Conservation (phyloP, 768 basidiomycete genomes). For the Mycena metata region DNA sequence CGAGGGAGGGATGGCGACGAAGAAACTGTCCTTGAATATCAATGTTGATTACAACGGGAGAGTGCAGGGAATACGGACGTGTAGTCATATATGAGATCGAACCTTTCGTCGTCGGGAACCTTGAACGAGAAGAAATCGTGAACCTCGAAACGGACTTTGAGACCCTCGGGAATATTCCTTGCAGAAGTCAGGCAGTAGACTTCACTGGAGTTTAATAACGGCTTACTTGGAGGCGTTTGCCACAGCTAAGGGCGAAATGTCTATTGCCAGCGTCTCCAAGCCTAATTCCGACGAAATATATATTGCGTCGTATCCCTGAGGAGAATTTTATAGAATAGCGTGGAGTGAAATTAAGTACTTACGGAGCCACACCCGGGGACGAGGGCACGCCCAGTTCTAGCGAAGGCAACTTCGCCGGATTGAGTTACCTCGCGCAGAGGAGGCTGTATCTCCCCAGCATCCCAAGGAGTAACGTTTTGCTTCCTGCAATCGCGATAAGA, state of each 20-base stretch:
- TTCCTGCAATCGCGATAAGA: background rate
- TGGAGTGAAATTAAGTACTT: conserved; percentile 21
- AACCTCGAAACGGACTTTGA: conserved; percentile 55
- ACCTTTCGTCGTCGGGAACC: conserved; percentile 53
- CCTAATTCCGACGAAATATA: conserved; percentile 65
- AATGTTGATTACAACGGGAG: background rate
- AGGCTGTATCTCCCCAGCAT: conserved; percentile 66
- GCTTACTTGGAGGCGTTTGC: conserved; percentile 36
- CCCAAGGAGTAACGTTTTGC: conserved; percentile 70
- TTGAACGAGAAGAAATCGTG: conserved; percentile 70
- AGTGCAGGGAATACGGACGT: conserved; percentile 55
- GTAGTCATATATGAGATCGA: conserved; percentile 76
- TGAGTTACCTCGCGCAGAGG: conserved; percentile 66
- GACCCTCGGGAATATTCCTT: conserved; percentile 33
- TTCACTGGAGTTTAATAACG: background rate
- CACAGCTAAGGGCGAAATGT: conserved; percentile 70
- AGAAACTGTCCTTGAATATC: conserved; percentile 62
- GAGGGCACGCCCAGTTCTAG: conserved; percentile 58
- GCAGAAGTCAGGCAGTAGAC: background rate
- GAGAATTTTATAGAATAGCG: background rate
- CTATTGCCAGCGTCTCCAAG: conserved; percentile 64
- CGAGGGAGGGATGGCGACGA: conserved; percentile 76
- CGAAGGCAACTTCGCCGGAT: conserved; percentile 58
- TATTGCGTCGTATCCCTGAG: conserved; percentile 72
- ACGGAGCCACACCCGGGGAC: conserved; percentile 72